A percentile compares a stretch with the other conserved stretches of the same genome.
phyloP scores from a whole-genome alignment of 495 filamentous ascomycete genomes.

The Aspergillus wentii region DNA sequence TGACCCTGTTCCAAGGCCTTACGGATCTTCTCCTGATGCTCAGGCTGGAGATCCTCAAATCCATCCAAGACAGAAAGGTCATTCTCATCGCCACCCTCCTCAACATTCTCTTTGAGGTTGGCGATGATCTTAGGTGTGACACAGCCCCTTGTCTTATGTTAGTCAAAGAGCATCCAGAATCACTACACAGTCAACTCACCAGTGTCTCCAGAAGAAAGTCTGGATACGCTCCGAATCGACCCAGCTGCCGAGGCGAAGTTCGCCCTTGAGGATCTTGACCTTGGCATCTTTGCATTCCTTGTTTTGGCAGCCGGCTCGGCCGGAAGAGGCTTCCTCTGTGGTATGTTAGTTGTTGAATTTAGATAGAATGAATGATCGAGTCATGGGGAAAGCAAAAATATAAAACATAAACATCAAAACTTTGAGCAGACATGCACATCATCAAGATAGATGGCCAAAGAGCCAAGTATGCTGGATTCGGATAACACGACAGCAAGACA shows the following conservation, averaged over 20 bases:
- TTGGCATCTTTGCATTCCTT: constrained; percentile 57
- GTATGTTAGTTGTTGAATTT: constrained; percentile 11
- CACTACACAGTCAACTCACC: constrained; percentile 63
- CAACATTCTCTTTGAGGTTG: constrained; percentile 47
- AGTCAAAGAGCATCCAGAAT: too few relatives aligned
- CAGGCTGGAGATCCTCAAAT: constrained; percentile 62
- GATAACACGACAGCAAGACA: too few relatives aligned
- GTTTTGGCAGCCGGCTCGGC: constrained; percentile 65
- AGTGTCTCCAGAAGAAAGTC: constrained; percentile 69
- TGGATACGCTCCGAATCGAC: constrained; percentile 47
- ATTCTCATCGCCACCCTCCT: constrained; percentile 20
- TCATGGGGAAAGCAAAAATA: too few relatives aligned
- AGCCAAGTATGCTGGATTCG: too few relatives aligned
- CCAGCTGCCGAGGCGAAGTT: constrained; percentile 66
- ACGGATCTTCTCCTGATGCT: constrained; percentile 57
- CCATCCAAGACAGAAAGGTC: constrained; percentile 56
- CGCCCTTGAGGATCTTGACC: constrained; percentile 71
- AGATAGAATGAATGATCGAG: not conserved
- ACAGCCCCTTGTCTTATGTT: constrained; percentile 61
- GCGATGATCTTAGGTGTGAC: constrained; percentile 59
- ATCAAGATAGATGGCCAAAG: too few relatives aligned
- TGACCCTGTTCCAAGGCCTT: constrained; percentile 63
- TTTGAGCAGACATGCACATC: too few relatives aligned
- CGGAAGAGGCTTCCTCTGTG: constrained; percentile 55
- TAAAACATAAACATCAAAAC: too few relatives aligned